Percentiles rank a stretch among this genome's conserved stretches.
Evolutionary conservation across 192 early-diverging fungal genomes (phyloP).

Genomic region (Coemansia sp.): DNA sequence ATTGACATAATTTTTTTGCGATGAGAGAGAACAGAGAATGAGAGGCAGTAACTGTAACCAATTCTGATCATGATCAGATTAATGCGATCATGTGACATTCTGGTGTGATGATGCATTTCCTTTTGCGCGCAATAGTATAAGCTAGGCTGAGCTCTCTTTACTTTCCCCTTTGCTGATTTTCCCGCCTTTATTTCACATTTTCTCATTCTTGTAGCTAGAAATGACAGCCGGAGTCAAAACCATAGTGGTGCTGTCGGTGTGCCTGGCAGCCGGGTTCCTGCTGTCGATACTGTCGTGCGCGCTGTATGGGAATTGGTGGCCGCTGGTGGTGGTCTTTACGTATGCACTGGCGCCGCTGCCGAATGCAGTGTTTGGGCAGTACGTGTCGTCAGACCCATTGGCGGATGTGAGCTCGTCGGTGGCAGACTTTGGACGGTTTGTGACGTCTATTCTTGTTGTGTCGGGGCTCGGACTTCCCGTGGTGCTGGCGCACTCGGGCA

Average conservation of each 20-base stretch:
- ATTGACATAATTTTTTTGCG: no score
- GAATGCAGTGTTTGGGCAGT: slow-evolving; percentile 79
- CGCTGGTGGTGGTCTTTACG: slow-evolving; percentile 89
- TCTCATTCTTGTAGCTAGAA: neutral
- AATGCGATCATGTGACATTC: neutral
- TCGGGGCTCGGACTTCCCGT: slow-evolving; percentile 85
- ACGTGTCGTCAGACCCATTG: slow-evolving; percentile 70
- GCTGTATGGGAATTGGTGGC: slow-evolving; percentile 94
- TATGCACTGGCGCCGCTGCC: slow-evolving; percentile 92
- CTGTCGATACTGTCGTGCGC: slow-evolving; percentile 95
- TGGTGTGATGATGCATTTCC: slow-evolving; percentile 1
- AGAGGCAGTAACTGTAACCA: no score
- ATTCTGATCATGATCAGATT: neutral
- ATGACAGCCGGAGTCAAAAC: slow-evolving; percentile 35
- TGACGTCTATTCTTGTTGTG: slow-evolving; percentile 89
- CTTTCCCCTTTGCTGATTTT: no score
- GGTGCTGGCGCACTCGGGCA: slow-evolving; percentile 77
- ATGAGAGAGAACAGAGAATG: no score
- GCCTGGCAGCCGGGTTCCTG: slow-evolving; percentile 87
- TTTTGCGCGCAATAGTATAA: neutral
- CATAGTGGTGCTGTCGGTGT: slow-evolving; percentile 82
- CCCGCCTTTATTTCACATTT: no score
- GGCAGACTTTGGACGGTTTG: slow-evolving; percentile 74
- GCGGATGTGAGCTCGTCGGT: slow-evolving; percentile 62
- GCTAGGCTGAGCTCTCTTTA: neutral